A percentile compares a stretch with the other conserved stretches of the same genome.
Evolutionary conservation across 1,284 basidiomycete genomes (phyloP).

Genomic region (Pseudozyma thailandica): DNA sequence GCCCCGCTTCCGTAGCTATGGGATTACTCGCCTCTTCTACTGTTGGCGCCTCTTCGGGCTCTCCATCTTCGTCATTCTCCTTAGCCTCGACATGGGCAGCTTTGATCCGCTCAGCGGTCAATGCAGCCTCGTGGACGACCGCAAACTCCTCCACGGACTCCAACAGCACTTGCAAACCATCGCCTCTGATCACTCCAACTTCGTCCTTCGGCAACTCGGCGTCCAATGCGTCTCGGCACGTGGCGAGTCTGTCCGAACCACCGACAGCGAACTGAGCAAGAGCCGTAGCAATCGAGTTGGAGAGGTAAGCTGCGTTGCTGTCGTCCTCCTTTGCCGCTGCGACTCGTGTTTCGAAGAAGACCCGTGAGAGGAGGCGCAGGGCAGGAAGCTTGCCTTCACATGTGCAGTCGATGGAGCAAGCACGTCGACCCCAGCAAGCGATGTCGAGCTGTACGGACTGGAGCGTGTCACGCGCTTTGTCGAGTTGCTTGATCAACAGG

Average conservation of each 20-base stretch:
- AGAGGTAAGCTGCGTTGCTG: conserved; percentile 40
- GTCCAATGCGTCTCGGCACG: conserved; percentile 17
- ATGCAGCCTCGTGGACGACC: conserved; percentile 27
- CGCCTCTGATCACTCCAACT: conserved; percentile 1
- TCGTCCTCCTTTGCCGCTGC: conserved; percentile 28
- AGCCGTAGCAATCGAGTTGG: conserved; percentile 50
- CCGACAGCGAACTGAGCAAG: conserved; percentile 45
- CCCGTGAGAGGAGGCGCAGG: conserved; percentile 21
- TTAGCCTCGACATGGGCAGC: conserved; percentile 85
- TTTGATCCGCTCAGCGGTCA: conserved; percentile 7
- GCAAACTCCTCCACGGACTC: conserved; percentile 51
- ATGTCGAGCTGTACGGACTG: conserved; percentile 11
- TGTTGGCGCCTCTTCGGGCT: conserved; percentile 10
- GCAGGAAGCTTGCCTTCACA: conserved; percentile 16
- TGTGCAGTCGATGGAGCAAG: conserved; percentile 11
- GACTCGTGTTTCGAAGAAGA: conserved; percentile 34
- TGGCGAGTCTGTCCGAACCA: conserved; percentile 1
- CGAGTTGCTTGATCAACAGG: conserved; percentile 43
- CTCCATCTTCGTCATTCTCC: conserved; percentile 75
- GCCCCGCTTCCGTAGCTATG: conserved; percentile 33
- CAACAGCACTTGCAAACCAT: conserved; percentile 26
- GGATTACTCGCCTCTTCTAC: conserved; percentile 5
- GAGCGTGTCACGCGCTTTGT: conserved; percentile 29
- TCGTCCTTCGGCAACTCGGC: conserved; percentile 5
- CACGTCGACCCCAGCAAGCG: conserved; percentile 24